A percentile compares a stretch with the other conserved stretches of the same genome.
Conservation (phyloP, 768 basidiomycete species). For the Daedaleopsis sinensis region DNA sequence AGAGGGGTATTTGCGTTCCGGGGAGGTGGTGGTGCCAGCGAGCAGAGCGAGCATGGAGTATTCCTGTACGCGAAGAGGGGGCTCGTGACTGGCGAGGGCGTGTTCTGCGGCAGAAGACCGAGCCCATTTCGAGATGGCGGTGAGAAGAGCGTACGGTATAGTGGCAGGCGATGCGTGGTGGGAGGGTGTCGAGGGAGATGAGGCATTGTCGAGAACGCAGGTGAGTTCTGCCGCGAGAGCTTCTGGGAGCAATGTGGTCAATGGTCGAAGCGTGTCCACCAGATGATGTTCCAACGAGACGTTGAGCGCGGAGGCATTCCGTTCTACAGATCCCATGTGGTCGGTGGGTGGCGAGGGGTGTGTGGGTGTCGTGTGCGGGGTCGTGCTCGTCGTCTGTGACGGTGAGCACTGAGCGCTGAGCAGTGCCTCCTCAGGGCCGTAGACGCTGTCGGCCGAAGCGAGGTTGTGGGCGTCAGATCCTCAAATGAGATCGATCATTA, state of each 20-base stretch:
- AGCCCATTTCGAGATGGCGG: conserved; percentile 68
- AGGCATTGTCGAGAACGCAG: conserved; percentile 37
- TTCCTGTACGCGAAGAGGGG: conserved; percentile 50
- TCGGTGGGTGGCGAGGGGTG: too few species aligned
- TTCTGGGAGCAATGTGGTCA: conserved; percentile 49
- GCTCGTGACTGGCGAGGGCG: conserved; percentile 40
- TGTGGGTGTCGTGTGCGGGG: background rate
- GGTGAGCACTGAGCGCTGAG: background rate
- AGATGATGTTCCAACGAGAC: conserved; percentile 75
- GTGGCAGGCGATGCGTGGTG: conserved; percentile 35
- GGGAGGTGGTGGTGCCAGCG: conserved; percentile 79
- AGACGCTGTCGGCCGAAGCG: background rate
- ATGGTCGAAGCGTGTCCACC: conserved; percentile 45
- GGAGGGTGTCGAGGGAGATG: background rate
- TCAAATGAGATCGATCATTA: background rate
- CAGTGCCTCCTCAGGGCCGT: background rate
- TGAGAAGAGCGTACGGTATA: conserved; percentile 66
- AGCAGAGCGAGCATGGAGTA: conserved; percentile 78
- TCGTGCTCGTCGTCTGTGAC: background rate
- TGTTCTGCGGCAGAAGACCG: conserved; percentile 51
- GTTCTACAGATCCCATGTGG: background rate
- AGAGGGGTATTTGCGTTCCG: conserved; percentile 67
- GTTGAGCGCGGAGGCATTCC: conserved; percentile 40
- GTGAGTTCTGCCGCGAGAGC: conserved; percentile 46
- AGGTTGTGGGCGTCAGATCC: background rate